Evolutionary conservation across 768 basidiomycete species (phyloP), one percentile per base, ranked within the genome.

Genomic region (Chalciporus chontae): DNA sequence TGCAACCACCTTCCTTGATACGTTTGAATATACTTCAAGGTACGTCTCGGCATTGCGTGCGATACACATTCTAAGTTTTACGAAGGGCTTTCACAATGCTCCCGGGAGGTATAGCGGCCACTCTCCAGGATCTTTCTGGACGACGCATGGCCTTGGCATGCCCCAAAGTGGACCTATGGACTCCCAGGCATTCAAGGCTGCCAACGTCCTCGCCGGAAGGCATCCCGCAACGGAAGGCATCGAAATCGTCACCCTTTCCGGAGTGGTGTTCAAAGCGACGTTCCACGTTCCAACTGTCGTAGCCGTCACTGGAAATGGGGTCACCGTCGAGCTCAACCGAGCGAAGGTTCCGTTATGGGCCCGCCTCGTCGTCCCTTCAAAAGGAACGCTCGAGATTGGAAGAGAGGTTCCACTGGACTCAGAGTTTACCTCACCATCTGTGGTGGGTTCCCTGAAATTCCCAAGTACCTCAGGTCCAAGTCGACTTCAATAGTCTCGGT

Each of bases 101-200:
- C 4, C 72, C 74, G 2, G 69, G 77, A 3, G 83, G 84, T 0
- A 67, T 85, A 7, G 81, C 83, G 32, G 74, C 75, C 8, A 77
- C 77, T 0, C 66, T 84, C 0, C 84, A 85, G 56, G 81, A 84
- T 54, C 72, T 77, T n/a, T 79, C 80, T 0, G 79, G 80, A 0
- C 73, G 84, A 1, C 59, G 57, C 0, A 70, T 77, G 77, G 80
- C 1, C 65, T 77, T 27, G 85, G 85, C 2, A 74, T 86, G 3
- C 86, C 86, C 0, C 72, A 68, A 13, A 77, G 79, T 51, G 85
- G 85, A 0, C 80, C 84, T 0, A 81, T 84, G 79, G 86, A 88
- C 57, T 50, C 71, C 9, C 59, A 78, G 8, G 79, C 84, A 0
- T 80, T 82, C 62, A 63, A 73, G 21, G 68, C 72, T 0, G 85